A percentile compares a stretch with the other conserved stretches of the same genome.
These are phyloP conservation scores for Picea abies DNA, from an alignment of 83 land plant genomes.

Conservation along the genomic window DNA sequence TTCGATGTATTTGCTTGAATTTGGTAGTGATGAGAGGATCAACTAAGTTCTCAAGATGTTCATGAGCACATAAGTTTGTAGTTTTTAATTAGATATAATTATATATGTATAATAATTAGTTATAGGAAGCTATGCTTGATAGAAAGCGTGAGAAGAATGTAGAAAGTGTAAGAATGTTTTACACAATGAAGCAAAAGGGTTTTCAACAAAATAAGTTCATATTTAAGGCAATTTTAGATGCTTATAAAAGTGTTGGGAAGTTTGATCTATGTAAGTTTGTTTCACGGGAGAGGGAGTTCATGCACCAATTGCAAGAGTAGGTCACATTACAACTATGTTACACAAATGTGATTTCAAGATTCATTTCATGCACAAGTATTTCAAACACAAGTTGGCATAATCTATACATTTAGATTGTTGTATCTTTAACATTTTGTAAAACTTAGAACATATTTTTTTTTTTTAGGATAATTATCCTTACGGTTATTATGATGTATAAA, in stretches of 20 bases:
- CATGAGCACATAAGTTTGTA: constrained; percentile 15
- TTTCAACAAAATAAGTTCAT: constrained; percentile 17
- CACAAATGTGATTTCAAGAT: too few relatives aligned
- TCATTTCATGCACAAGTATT: too few relatives aligned
- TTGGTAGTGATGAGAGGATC: constrained; percentile 27
- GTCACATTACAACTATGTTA: too few relatives aligned
- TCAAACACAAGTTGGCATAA: too few relatives aligned
- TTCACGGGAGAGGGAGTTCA: constrained; percentile 47
- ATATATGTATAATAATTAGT: constrained; percentile 22
- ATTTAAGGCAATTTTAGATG: constrained; percentile 49
- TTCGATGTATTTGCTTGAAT: constrained; percentile 22
- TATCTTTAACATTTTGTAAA: too few relatives aligned
- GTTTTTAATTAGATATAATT: constrained; percentile 14
- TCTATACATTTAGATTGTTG: too few relatives aligned
- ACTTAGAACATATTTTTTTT: too few relatives aligned
- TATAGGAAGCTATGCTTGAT: constrained; percentile 31
- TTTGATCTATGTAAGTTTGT: constrained; percentile 61
- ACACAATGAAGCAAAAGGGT: constrained; percentile 25
- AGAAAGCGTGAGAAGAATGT: constrained; percentile 22
- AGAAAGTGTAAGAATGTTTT: constrained; percentile 17
- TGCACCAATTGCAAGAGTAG: too few relatives aligned
- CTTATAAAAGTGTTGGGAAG: constrained; percentile 53
- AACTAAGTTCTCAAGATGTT: constrained; percentile 25
- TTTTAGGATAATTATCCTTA: too few relatives aligned
- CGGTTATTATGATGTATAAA: too few relatives aligned